Percentiles rank a stretch among this genome's conserved stretches.
phyloP scores from a whole-genome alignment of 225 moss, liverwort and hornwort genomes.

The Marchantia polymorpha region DNA sequence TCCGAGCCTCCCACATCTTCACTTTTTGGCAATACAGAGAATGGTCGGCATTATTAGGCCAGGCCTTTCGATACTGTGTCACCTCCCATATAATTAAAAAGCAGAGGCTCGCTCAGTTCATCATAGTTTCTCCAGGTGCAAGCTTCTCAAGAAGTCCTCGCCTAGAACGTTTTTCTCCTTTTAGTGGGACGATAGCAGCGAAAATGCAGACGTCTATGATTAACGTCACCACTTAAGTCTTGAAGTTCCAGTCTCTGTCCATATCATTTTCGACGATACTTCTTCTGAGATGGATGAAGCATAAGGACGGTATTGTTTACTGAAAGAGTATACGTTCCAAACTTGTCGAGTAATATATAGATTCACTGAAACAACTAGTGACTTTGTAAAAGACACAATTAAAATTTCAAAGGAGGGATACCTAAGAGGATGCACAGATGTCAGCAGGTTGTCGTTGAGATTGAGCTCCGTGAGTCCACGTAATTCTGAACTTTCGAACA shows the following conservation, averaged over 20 bases:
- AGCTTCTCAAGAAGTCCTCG: neutral
- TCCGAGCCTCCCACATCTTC: too few species aligned
- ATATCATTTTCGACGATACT: neutral
- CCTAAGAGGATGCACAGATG: constrained; percentile 72
- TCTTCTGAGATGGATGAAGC: neutral
- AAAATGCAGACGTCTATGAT: too few species aligned
- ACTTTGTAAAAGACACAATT: neutral
- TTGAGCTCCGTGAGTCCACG: constrained; percentile 74
- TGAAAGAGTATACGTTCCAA: neutral
- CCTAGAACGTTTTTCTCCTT: neutral
- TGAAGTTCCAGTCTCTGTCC: neutral
- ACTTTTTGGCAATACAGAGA: too few species aligned
- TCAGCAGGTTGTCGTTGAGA: constrained; percentile 80
- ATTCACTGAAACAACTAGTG: neutral
- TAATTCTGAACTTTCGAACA: constrained; percentile 64
- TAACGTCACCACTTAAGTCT: neutral
- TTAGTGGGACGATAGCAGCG: neutral
- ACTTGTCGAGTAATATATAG: neutral
- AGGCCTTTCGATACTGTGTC: neutral
- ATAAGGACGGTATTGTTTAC: neutral
- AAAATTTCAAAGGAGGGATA: constrained; percentile 21
- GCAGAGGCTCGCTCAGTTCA: neutral
- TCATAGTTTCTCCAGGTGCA: neutral
- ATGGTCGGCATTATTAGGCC: neutral
- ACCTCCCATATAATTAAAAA: neutral